Evolutionary conservation across 163 green algal genomes (phyloP).

Genomic region (Scenedesmus sp.): DNA sequence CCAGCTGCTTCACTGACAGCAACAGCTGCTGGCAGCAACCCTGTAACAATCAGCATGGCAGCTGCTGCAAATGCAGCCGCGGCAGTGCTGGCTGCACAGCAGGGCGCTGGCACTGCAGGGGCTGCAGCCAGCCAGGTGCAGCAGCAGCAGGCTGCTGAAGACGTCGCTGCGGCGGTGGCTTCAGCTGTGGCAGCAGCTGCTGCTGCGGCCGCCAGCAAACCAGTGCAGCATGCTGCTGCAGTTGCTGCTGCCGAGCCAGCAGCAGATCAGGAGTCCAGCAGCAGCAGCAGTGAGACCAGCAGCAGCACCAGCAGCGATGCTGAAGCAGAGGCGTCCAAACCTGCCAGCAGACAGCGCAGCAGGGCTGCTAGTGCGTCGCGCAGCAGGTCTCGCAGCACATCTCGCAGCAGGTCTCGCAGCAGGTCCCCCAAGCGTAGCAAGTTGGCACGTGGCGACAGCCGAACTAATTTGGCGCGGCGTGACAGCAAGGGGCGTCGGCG

Average conservation of each 20-base stretch:
- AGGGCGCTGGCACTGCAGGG: not conserved
- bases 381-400: slow-evolving; percentile 9
- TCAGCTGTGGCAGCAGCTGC: slow-evolving; percentile 6
- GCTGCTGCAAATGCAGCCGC: slow-evolving; percentile 31
- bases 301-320: not conserved
- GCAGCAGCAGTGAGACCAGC: slow-evolving; percentile 2
- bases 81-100: slow-evolving; percentile 10
- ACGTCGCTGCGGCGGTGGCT: not conserved
- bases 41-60: slow-evolving; percentile 5
- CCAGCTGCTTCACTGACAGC: not conserved
- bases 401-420: not conserved
- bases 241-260: not conserved
- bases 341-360: not conserved
- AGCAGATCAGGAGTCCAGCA: not conserved
- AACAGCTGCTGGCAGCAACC: not conserved
- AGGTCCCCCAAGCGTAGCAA: not conserved
- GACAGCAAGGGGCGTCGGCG: not conserved
- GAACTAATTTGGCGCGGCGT: too few species aligned
- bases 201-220: not conserved
- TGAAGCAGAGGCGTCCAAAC: not conserved
- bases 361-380: not conserved
- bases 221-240: not conserved
- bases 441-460: not conserved
- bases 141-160: not conserved
- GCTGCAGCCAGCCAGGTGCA: not conserved